These are phyloP conservation scores for Calonectria multiphialidica DNA, from an alignment of 2,329 filamentous ascomycete species.

Conservation along the genomic window DNA sequence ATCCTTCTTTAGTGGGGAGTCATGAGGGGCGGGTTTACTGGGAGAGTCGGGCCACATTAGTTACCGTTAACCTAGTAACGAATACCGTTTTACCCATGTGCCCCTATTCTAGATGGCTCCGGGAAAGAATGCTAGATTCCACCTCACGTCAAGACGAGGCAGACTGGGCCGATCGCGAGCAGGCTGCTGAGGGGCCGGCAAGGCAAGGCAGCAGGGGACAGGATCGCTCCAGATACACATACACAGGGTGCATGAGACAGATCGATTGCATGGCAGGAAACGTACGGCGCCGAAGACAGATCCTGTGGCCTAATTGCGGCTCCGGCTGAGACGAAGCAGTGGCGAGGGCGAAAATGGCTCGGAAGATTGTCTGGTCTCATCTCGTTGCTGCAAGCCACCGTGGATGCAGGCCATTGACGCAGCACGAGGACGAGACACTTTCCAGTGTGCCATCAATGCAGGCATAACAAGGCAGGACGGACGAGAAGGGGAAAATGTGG, in stretches of 20 bases:
- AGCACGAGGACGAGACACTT: conserved; percentile 1
- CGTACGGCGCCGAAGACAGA: background rate
- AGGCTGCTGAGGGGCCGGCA: conserved; percentile 5
- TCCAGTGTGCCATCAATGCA: background rate
- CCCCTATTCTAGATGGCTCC: background rate
- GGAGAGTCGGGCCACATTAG: background rate
- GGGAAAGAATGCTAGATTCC: background rate
- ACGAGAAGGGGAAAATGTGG: conserved; percentile 10
- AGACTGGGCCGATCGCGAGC: background rate
- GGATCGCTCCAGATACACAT: conserved; percentile 29
- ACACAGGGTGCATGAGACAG: conserved; percentile 18
- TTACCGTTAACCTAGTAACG: background rate
- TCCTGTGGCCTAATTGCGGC: conserved; percentile 8
- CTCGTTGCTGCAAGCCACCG: conserved; percentile 34
- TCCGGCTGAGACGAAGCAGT: conserved; percentile 12
- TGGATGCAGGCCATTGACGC: conserved; percentile 23
- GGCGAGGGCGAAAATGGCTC: conserved; percentile 38
- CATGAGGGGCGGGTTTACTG: background rate
- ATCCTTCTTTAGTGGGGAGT: background rate
- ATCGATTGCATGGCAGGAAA: conserved; percentile 16
- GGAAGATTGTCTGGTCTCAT: conserved; percentile 12
- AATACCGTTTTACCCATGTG: background rate
- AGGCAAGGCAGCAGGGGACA: conserved; percentile 27
- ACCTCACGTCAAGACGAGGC: background rate
- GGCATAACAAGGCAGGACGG: background rate